Base-by-base conservation (phyloP, 73 alveolate species). In the Urostyla sp. region DNA sequence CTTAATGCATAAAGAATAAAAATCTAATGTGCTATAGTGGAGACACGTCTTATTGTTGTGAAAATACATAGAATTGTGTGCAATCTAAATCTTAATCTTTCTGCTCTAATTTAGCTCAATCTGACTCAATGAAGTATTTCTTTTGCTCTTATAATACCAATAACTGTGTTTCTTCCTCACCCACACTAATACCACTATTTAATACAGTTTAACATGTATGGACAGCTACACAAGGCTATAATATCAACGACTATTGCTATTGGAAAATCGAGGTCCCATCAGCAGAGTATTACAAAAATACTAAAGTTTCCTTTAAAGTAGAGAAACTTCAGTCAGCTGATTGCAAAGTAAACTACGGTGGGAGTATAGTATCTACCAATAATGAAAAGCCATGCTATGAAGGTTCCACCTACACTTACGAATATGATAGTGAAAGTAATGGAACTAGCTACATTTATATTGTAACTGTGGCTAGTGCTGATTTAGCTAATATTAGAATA, bases 311-410 rank as follows among this genome's bases (percentile, higher is more conserved):
- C 20, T n/a, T 69, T 13, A 69, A 35, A 69, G 49, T 69, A n/a
- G 83, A 69, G 5, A 16, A 50, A 6, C 54, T 69, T 3, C 27
- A 8, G 18, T 0, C 4, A 1, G 69, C 83, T 7, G 83, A 69
- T 3, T 69, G 83, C 37, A 46, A 69, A 36, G 34, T 69, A 48
- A 69, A 69, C 54, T 69, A 37, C 58, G 83, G 83, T n/a, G 83
- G 83, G 21, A 37, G 66, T 30, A 69, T 69, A 10, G 31, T 34
- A 3, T 8, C 67, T n/a, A 69, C 83, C 10, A 31, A 49, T 49
- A 5, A 45, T 16, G 49, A 69, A 49, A 24, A 37, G 4, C 6
- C n/a, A 13, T 69, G 83, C 58, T 21, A 6, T 23, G 83, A 69
- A 40, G 83, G 83, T 8, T 27, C 6, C 0, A 69, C 83, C 6